Percentiles rank a stretch among this genome's conserved stretches.
These are phyloP conservation scores for Colletotrichum noveboracense DNA, from an alignment of 2,329 filamentous ascomycete species.

Conservation along the genomic window DNA sequence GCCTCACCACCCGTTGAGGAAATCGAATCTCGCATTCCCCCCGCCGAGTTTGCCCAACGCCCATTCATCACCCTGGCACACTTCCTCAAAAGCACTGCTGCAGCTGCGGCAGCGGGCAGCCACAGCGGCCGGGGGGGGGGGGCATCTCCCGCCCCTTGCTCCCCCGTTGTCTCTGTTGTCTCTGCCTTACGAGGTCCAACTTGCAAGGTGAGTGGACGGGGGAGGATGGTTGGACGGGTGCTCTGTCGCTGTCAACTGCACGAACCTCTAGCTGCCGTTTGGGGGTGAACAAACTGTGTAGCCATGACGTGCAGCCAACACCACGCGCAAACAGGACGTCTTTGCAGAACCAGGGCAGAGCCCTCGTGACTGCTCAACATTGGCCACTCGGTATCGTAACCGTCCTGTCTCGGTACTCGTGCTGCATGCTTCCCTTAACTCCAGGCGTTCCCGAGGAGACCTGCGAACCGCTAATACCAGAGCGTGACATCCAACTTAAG, in stretches of 20 bases:
- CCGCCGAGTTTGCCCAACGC: neutral
- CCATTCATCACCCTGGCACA: neutral
- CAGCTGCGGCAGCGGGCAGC: neutral
- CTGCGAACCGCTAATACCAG: neutral
- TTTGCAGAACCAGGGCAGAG: neutral
- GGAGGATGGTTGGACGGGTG: no score
- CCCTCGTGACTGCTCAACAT: neutral
- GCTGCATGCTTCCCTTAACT: neutral
- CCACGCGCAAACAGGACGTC: neutral
- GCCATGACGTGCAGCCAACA: neutral
- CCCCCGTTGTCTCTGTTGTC: neutral
- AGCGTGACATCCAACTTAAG: neutral
- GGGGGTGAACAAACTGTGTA: neutral
- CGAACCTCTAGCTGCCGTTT: neutral
- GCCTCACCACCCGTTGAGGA: neutral
- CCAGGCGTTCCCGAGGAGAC: neutral
- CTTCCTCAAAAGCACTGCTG: neutral
- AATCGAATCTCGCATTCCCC: neutral
- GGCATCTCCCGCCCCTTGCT: neutral
- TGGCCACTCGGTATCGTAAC: neutral
- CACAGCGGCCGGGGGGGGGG: neutral
- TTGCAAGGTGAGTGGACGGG: neutral
- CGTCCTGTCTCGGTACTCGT: neutral
- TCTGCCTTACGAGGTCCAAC: neutral
- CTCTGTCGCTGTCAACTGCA: neutral